A percentile compares a stretch with the other conserved stretches of the same genome.
phyloP scores from a whole-genome alignment of 2,329 filamentous ascomycete species.

The Coniochaeta hoffmannii region DNA sequence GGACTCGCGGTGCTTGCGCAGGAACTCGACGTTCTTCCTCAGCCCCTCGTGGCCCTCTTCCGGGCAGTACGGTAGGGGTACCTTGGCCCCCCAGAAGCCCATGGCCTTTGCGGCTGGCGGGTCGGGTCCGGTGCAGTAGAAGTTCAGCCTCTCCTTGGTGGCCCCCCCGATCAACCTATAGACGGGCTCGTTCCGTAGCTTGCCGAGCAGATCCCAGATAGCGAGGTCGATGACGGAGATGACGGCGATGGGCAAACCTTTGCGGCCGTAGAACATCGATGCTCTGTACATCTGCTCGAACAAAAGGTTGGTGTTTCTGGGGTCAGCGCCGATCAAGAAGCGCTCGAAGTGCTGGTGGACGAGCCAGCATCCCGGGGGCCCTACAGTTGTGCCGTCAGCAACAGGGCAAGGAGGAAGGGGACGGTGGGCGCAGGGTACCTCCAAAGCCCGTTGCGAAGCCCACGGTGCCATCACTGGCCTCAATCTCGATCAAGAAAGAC shows the following conservation, averaged over 20 bases:
- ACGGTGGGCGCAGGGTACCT: constrained; percentile 42
- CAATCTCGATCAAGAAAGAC: constrained; percentile 85
- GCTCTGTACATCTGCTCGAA: constrained; percentile 96
- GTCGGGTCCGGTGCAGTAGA: constrained; percentile 92
- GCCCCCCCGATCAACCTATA: constrained; percentile 91
- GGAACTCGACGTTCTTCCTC: constrained; percentile 83
- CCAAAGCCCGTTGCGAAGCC: constrained; percentile 93
- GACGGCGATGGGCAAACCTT: constrained; percentile 81
- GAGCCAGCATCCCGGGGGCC: constrained; percentile 89
- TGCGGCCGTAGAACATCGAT: constrained; percentile 95
- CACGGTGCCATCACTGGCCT: constrained; percentile 83
- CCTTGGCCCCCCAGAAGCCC: constrained; percentile 88
- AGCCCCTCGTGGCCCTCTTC: constrained; percentile 78
- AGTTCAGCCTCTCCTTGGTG: constrained; percentile 75
- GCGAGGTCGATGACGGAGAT: constrained; percentile 94
- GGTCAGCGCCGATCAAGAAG: constrained; percentile 83
- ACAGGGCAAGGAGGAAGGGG: neutral
- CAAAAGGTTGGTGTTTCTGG: constrained; percentile 81
- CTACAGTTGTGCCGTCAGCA: constrained; percentile 22
- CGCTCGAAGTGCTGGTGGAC: constrained; percentile 89
- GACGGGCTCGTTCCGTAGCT: constrained; percentile 85
- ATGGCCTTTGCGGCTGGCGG: constrained; percentile 72
- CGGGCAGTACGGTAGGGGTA: constrained; percentile 81
- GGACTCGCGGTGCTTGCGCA: constrained; percentile 74
- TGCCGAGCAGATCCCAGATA: constrained; percentile 86